These are phyloP conservation scores for Allium sativum DNA, from an alignment of 106 monocot species.

Conservation along the genomic window DNA sequence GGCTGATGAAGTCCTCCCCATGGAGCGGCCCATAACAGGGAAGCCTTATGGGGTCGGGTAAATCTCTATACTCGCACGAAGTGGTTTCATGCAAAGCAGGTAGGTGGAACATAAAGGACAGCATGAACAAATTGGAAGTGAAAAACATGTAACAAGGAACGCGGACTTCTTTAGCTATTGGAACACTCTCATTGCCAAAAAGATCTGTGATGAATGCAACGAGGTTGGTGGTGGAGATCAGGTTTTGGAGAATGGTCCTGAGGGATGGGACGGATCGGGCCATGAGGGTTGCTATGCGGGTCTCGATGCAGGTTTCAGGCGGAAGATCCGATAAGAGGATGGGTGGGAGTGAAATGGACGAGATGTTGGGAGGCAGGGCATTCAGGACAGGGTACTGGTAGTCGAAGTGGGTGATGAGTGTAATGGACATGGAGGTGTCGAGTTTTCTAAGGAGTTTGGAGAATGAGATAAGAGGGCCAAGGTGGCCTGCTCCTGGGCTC, in stretches of 20 bases:
- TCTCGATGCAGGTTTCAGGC: constrained; percentile 15
- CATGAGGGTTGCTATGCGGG: constrained; percentile 11
- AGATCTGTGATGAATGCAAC: constrained; percentile 50
- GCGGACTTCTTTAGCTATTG: constrained; percentile 20
- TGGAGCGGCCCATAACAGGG: constrained; percentile 39
- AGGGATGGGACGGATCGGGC: constrained; percentile 31
- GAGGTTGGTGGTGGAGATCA: constrained; percentile 9
- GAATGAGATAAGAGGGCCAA: constrained; percentile 41
- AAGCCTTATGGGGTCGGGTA: constrained; percentile 19
- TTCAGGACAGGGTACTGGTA: constrained; percentile 19
- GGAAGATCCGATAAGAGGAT: constrained; percentile 37
- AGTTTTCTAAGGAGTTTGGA: constrained; percentile 23
- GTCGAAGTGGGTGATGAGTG: constrained; percentile 32
- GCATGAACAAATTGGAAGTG: constrained; percentile 13
- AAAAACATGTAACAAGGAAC: constrained; percentile 33
- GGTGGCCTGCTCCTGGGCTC: constrained; percentile 63
- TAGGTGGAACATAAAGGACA: constrained; percentile 22
- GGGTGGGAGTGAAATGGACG: constrained; percentile 29
- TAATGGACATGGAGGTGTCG: constrained; percentile 30
- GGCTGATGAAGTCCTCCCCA: constrained; percentile 18
- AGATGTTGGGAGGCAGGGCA: constrained; percentile 28
- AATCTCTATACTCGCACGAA: constrained; percentile 26
- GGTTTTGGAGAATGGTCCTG: constrained; percentile 16
- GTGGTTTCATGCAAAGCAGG: constrained; percentile 21
- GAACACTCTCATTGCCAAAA: constrained; percentile 22